These are phyloP conservation scores for Megacollybia marginata DNA, from an alignment of 768 basidiomycete genomes.

Conservation along the genomic window DNA sequence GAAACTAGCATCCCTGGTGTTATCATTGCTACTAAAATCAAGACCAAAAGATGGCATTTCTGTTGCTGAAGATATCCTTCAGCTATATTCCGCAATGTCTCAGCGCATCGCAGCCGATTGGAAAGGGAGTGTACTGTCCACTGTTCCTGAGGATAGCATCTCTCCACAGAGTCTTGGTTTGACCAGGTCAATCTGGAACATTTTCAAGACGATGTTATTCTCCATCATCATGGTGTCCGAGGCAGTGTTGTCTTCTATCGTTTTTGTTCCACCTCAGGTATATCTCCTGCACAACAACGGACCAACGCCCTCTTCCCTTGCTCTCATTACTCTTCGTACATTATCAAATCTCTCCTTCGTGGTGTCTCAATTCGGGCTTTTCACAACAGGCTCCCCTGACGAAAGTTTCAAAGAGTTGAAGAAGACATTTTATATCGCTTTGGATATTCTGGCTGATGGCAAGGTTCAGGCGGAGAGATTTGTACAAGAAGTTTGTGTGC, in stretches of 20 bases:
- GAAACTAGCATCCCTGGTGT: slow-evolving; percentile 25
- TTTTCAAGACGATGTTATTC: slow-evolving; percentile 74
- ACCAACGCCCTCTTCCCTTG: slow-evolving; percentile 38
- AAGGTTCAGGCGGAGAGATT: slow-evolving; percentile 15
- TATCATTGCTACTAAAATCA: slow-evolving; percentile 28
- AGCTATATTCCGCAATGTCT: slow-evolving; percentile 26
- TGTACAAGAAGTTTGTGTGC: slow-evolving; percentile 14
- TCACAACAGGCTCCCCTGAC: slow-evolving; percentile 37
- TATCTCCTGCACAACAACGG: slow-evolving; percentile 9
- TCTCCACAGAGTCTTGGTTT: slow-evolving; percentile 37
- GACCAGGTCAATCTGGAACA: slow-evolving; percentile 50
- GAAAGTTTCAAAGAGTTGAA: slow-evolving; percentile 67
- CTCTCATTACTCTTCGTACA: slow-evolving; percentile 44
- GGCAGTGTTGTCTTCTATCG: slow-evolving; percentile 44
- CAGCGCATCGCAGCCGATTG: slow-evolving; percentile 41
- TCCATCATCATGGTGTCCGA: slow-evolving; percentile 63
- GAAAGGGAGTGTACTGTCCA: slow-evolving; percentile 32
- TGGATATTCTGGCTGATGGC: slow-evolving; percentile 58
- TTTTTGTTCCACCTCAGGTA: slow-evolving; percentile 40
- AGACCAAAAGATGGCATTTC: slow-evolving; percentile 13
- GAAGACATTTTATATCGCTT: slow-evolving; percentile 65
- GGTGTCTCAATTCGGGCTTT: slow-evolving; percentile 73
- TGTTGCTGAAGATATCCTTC: slow-evolving; percentile 1
- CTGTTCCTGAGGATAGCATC: slow-evolving; percentile 20
- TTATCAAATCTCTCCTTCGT: slow-evolving; percentile 70